Evolutionary conservation across 306 rosid genomes (phyloP).

Genomic region (Cucurbita moschata): DNA sequence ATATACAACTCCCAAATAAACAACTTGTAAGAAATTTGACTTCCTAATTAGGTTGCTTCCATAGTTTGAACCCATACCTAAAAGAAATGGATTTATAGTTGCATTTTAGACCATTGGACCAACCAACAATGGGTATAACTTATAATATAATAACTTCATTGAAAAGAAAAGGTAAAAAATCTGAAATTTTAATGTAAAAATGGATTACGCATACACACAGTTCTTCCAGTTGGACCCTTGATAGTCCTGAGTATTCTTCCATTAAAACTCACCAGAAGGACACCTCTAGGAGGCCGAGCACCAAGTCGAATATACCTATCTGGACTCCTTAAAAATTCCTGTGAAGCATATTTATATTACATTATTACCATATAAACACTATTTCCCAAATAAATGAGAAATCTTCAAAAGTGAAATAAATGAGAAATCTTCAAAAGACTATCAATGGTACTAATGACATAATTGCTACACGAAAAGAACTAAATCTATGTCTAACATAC

Average conservation of each 20-base stretch:
- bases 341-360: constrained; percentile 18
- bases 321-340: constrained; percentile 99
- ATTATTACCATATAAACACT: constrained; percentile 13
- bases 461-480: not conserved
- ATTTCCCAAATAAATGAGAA: not conserved
- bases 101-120: not conserved
- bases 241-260: constrained; percentile 1
- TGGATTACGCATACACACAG: not conserved
- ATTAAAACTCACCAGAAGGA: constrained; percentile 74
- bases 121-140: not conserved
- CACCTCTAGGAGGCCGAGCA: constrained; percentile 99
- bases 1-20: not conserved
- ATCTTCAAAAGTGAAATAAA: not conserved
- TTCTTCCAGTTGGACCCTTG: not conserved
- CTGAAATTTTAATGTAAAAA: not conserved
- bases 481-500: constrained; percentile 38
- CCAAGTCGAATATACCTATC: constrained; percentile 75
- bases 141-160: not conserved
- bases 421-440: not conserved
- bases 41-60: not conserved
- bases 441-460: not conserved
- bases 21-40: not conserved
- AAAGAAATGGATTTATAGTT: not conserved
- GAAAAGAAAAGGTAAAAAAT: not conserved
- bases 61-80: not conserved